A percentile compares a stretch with the other conserved stretches of the same genome.
phyloP scores from a whole-genome alignment of 805 yeast species.

The Naumovozyma castellii region DNA sequence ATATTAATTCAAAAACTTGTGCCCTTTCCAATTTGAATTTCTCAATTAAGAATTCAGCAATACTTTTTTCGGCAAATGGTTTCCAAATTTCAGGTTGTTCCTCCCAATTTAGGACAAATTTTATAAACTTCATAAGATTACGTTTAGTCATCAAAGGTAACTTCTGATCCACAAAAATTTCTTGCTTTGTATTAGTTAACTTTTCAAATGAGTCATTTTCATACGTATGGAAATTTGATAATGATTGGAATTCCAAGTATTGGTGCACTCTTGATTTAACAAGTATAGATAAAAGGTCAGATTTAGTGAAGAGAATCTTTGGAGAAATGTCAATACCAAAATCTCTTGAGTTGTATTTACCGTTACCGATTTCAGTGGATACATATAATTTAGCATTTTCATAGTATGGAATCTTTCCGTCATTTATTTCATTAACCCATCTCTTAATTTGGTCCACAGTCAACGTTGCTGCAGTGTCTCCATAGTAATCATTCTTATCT shows the following conservation, averaged over 20 bases:
- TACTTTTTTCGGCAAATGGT: constrained; percentile 45
- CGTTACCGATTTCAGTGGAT: constrained; percentile 43
- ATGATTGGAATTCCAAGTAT: constrained; percentile 84
- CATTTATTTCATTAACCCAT: constrained; percentile 72
- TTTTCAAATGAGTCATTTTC: constrained; percentile 87
- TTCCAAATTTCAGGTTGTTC: constrained; percentile 47
- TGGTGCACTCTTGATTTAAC: constrained; percentile 80
- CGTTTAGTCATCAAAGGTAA: constrained; percentile 70
- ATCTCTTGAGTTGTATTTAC: constrained; percentile 48
- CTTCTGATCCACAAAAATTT: constrained; percentile 82
- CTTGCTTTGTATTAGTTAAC: constrained; percentile 79
- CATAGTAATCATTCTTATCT: constrained; percentile 77
- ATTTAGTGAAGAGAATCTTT: constrained; percentile 76
- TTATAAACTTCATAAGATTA: constrained; percentile 74
- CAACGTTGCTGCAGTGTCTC: constrained; percentile 78
- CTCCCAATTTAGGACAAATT: constrained; percentile 72
- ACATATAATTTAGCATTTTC: constrained; percentile 72
- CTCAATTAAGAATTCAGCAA: constrained; percentile 48
- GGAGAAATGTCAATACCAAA: constrained; percentile 87
- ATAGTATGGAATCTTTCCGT: constrained; percentile 33
- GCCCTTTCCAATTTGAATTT: constrained; percentile 63
- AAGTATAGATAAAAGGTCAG: constrained; percentile 73
- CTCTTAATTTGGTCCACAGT: constrained; percentile 76
- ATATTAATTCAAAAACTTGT: constrained; percentile 75
- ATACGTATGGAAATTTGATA: constrained; percentile 84